These are phyloP conservation scores for Coelastrella sp. DNA, from an alignment of 139 green algal species.

Conservation along the genomic window DNA sequence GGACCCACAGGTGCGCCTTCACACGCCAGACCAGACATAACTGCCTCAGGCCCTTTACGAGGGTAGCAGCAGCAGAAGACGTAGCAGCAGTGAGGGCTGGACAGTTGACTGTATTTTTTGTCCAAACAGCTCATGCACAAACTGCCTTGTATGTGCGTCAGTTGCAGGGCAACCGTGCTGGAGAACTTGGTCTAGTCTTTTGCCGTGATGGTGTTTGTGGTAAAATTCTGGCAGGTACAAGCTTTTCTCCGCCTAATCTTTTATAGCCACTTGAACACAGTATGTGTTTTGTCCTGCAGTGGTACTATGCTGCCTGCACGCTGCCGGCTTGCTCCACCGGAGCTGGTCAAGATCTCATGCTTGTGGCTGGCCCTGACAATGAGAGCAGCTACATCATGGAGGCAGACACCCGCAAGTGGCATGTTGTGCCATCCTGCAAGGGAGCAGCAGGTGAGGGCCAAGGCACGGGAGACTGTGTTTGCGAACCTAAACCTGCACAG, in stretches of 20 bases:
- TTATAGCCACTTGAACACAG: not conserved
- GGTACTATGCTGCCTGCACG: constrained; percentile 11
- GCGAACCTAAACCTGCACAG: no score
- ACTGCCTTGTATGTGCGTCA: no score
- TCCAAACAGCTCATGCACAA: no score
- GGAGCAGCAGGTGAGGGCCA: not conserved
- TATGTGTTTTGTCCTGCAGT: not conserved
- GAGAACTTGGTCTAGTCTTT: no score
- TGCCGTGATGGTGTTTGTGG: no score
- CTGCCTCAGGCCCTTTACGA: not conserved
- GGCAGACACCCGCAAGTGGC: not conserved
- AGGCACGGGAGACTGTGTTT: no score
- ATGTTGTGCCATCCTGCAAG: constrained; percentile 22
- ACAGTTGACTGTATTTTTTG: no score
- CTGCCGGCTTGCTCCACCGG: not conserved
- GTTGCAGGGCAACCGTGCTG: no score
- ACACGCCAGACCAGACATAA: not conserved
- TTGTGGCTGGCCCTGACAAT: constrained; percentile 15
- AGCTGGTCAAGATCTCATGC: constrained; percentile 25
- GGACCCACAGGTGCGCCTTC: constrained; percentile 6
- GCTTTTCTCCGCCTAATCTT: not conserved
- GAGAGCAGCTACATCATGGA: constrained; percentile 26
- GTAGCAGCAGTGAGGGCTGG: not conserved
- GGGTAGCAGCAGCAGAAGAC: not conserved
- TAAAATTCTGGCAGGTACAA: no score